Evolutionary conservation across 208 protist genomes (phyloP).

Genomic region (Strigomonas oncopelti): DNA sequence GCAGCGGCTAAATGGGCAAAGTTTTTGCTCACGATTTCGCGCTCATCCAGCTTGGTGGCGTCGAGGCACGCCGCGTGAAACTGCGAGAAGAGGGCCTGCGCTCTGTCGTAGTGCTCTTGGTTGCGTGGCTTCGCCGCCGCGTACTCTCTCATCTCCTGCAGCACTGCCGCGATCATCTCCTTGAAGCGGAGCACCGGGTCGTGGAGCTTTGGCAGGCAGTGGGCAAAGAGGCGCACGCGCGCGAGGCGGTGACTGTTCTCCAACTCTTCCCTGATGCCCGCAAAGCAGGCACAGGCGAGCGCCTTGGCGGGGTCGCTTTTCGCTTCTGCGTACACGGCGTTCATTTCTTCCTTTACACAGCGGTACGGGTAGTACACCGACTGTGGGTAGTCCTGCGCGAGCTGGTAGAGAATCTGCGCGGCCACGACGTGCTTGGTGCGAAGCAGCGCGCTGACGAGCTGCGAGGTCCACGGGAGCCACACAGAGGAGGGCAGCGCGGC

Average conservation of each 20-base stretch:
- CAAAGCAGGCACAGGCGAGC: not conserved
- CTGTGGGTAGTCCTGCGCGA: constrained; percentile 63
- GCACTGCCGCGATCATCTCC: not conserved
- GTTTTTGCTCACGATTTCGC: not conserved
- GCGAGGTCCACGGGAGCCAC: constrained; percentile 19
- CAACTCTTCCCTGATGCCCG: not conserved
- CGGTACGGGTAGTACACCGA: constrained; percentile 72
- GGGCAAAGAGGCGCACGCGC: not conserved
- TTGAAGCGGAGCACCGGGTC: constrained; percentile 5
- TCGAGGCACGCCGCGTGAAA: not conserved
- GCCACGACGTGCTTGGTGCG: constrained; percentile 19
- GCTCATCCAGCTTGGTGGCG: not conserved
- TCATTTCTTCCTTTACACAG: constrained; percentile 52
- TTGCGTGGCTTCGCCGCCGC: not conserved
- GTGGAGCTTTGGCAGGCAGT: constrained; percentile 8
- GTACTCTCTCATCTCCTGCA: not conserved
- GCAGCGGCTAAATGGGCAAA: not conserved
- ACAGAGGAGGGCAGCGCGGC: not conserved
- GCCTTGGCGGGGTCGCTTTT: not conserved
- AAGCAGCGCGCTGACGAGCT: constrained; percentile 12
- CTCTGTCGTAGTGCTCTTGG: constrained; percentile 1
- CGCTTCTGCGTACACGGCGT: not conserved
- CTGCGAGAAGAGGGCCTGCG: not conserved
- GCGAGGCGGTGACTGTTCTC: not conserved
- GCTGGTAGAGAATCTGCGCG: constrained; percentile 31